These are phyloP conservation scores for Penicillium parvum DNA, from an alignment of 495 filamentous ascomycete genomes.

Conservation along the genomic window DNA sequence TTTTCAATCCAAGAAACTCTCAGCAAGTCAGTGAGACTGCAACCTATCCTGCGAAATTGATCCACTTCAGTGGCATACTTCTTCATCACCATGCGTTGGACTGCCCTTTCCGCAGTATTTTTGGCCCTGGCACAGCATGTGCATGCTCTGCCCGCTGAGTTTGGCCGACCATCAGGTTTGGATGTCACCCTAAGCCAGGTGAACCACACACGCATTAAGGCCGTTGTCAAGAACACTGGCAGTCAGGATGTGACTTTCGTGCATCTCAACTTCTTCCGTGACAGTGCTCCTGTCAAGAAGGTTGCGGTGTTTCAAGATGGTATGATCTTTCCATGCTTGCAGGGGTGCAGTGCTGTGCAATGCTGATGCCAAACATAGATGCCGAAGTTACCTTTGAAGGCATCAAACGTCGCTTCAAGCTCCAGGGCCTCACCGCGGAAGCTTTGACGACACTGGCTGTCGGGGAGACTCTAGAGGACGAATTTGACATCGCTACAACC, in stretches of 20 bases:
- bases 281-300: conserved; percentile 56
- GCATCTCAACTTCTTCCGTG: conserved; percentile 59
- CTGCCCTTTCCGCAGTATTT: conserved; percentile 17
- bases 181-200: conserved; percentile 50
- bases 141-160: conserved; percentile 36
- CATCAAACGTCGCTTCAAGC: conserved; percentile 47
- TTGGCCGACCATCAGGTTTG: conserved; percentile 40
- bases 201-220: conserved; percentile 55
- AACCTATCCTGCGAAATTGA: neutral
- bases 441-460: conserved; percentile 53
- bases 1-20: neutral
- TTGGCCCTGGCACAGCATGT: conserved; percentile 44
- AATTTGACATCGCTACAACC: conserved; percentile 53
- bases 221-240: conserved; percentile 58
- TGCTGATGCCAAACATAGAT: conserved; percentile 25
- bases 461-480: conserved; percentile 51
- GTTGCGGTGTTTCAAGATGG: conserved; percentile 50
- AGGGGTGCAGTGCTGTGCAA: neutral
- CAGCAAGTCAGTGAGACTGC: neutral
- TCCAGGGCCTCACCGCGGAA: conserved; percentile 41
- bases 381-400: conserved; percentile 53
- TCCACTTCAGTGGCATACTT: neutral
- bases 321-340: conserved; percentile 23
- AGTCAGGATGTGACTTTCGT: conserved; percentile 51
- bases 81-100: conserved; percentile 15